A percentile compares a stretch with the other conserved stretches of the same genome.
Evolutionary conservation across 305 asterid genomes (phyloP).

Genomic region (Fraxinus greggii): DNA sequence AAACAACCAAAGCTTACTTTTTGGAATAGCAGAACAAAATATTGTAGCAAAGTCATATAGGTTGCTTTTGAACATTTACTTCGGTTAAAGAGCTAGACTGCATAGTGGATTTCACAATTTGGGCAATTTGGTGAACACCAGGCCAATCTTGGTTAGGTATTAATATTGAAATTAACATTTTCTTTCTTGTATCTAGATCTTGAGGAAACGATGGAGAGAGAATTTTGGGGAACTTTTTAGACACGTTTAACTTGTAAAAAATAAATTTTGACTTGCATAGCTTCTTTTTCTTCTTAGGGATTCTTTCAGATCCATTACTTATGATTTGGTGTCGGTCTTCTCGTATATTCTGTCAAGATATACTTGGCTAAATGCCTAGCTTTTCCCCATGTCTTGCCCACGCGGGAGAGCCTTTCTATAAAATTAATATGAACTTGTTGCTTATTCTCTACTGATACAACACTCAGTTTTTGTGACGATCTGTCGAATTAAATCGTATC

Average conservation of each 20-base stretch:
- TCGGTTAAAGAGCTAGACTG: neutral
- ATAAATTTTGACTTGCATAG: neutral
- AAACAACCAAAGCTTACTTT: neutral
- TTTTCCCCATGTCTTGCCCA: neutral
- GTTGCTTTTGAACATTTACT: slow-evolving; percentile 15
- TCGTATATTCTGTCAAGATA: neutral
- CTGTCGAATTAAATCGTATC: neutral
- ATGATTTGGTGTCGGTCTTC: neutral
- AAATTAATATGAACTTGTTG: neutral
- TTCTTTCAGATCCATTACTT: neutral
- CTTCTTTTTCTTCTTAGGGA: neutral
- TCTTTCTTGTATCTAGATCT: neutral
- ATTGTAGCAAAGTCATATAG: neutral
- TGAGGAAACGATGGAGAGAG: neutral
- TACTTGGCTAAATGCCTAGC: neutral
- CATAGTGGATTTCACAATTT: neutral
- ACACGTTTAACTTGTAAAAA: neutral
- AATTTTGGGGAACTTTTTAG: neutral
- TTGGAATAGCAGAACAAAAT: neutral
- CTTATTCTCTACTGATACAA: neutral
- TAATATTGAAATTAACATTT: neutral
- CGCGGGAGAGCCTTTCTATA: neutral
- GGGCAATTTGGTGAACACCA: neutral
- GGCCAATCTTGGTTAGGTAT: neutral
- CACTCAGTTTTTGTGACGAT: neutral